Percentiles rank a stretch among this genome's conserved stretches.
Conservation (phyloP, 768 basidiomycete species). For the Suillus cothurnatus region DNA sequence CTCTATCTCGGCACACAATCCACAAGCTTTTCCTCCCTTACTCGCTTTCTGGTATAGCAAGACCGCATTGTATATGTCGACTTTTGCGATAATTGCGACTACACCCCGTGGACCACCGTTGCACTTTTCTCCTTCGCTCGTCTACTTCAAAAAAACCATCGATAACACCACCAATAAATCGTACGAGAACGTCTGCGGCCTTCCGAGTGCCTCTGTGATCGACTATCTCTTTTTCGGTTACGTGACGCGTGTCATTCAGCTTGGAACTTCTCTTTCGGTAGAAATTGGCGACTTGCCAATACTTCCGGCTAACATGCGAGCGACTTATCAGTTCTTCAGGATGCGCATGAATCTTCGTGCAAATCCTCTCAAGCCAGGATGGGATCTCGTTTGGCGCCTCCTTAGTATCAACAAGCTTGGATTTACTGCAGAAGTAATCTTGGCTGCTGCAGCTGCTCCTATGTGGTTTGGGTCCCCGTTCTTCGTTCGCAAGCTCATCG, state of each 20-base stretch:
- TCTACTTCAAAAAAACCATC: conserved; percentile 76
- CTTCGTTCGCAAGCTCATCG: conserved; percentile 61
- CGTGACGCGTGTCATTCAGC: conserved; percentile 84
- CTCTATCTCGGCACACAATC: conserved; percentile 34
- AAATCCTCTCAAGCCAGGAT: conserved; percentile 51
- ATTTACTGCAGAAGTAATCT: conserved; percentile 43
- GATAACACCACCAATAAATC: conserved; percentile 59
- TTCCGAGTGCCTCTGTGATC: conserved; percentile 47
- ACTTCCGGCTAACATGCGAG: conserved; percentile 72
- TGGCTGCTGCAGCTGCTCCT: conserved; percentile 59
- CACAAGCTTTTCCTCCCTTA: conserved; percentile 22
- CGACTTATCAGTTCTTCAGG: conserved; percentile 56
- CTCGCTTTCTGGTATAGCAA: conserved; percentile 54
- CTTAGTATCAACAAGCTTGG: conserved; percentile 53
- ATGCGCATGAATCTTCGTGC: conserved; percentile 63
- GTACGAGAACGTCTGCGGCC: conserved; percentile 75
- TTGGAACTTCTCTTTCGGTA: conserved; percentile 71
- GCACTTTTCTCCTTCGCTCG: conserved; percentile 68
- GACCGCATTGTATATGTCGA: conserved; percentile 50
- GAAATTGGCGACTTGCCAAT: conserved; percentile 91
- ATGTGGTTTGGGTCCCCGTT: conserved; percentile 68
- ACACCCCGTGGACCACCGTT: conserved; percentile 76
- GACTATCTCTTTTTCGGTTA: conserved; percentile 75
- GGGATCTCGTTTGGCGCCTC: conserved; percentile 62
- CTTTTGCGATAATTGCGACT: conserved; percentile 43